These are phyloP conservation scores for Setaria viridis DNA, from an alignment of 202 grass and related monocot species.

Conservation along the genomic window DNA sequence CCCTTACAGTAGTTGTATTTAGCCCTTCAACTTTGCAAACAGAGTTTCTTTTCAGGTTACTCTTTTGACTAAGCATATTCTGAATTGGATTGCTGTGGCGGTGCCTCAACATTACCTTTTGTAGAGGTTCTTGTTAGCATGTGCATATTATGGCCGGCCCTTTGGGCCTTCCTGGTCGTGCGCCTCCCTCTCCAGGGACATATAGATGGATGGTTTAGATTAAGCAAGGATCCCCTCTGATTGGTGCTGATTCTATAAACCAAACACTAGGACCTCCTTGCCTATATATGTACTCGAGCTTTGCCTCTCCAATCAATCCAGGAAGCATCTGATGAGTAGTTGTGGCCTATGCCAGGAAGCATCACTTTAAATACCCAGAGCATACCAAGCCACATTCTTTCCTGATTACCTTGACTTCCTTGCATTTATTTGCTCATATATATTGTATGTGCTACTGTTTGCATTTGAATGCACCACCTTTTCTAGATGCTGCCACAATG, in stretches of 20 bases:
- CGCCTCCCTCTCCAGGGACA: background rate
- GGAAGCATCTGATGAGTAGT: background rate
- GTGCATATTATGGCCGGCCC: too few relatives aligned
- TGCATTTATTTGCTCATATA: slow-evolving; percentile 13
- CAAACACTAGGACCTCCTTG: too few relatives aligned
- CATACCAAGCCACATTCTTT: slow-evolving; percentile 3
- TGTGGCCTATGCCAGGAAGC: slow-evolving; percentile 20
- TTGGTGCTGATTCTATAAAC: too few relatives aligned
- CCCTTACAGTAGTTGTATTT: slow-evolving; percentile 5
- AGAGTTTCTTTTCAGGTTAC: background rate
- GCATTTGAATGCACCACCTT: slow-evolving; percentile 22
- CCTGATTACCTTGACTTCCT: background rate
- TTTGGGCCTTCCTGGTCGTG: too few relatives aligned
- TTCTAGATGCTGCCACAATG: slow-evolving; percentile 16
- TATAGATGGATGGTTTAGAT: too few relatives aligned
- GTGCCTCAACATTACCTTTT: slow-evolving; percentile 3
- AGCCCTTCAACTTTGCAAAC: slow-evolving; percentile 11
- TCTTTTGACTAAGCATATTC: slow-evolving; percentile 9
- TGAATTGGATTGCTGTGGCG: slow-evolving; percentile 21
- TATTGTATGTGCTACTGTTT: slow-evolving; percentile 1
- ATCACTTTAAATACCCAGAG: slow-evolving; percentile 20
- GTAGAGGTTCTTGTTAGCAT: slow-evolving; percentile 6
- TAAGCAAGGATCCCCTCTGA: too few relatives aligned
- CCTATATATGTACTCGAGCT: too few relatives aligned
- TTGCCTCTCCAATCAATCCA: too few relatives aligned